These are phyloP conservation scores for Tricholoma furcatifolium DNA, from an alignment of 768 basidiomycete genomes.

Conservation along the genomic window DNA sequence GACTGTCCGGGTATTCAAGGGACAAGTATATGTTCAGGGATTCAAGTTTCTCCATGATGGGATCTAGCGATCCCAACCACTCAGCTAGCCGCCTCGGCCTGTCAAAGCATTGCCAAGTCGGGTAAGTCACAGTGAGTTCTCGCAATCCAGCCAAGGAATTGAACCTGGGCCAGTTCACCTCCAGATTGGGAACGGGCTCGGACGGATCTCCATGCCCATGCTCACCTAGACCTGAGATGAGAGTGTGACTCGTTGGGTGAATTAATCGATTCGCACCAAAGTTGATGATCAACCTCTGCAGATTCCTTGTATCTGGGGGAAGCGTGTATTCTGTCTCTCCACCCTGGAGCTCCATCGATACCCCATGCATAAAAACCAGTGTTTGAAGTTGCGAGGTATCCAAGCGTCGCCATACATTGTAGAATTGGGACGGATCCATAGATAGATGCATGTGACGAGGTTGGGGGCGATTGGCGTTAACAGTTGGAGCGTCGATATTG, in stretches of 20 bases:
- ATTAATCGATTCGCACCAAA: no score
- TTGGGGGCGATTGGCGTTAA: not conserved
- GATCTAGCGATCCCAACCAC: not conserved
- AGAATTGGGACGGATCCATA: not conserved
- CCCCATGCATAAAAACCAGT: no score
- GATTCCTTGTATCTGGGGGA: no score
- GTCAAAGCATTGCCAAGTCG: not conserved
- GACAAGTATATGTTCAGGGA: not conserved
- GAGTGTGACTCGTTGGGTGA: no score
- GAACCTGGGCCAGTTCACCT: not conserved
- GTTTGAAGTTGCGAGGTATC: no score
- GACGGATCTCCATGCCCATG: no score
- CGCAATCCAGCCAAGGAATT: not conserved
- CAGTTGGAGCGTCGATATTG: not conserved
- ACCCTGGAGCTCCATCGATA: no score
- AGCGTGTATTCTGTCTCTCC: no score
- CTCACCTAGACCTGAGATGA: no score
- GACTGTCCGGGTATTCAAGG: not conserved
- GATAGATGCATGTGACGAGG: not conserved
- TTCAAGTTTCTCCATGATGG: conserved; percentile 1
- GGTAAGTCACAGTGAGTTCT: conserved; percentile 4
- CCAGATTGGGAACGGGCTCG: no score
- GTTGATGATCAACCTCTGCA: no score
- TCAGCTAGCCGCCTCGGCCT: not conserved
- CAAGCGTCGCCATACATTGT: no score